Percentiles rank a stretch among this genome's conserved stretches.
Conservation (phyloP, 768 basidiomycete species). For the Trametes villosa region DNA sequence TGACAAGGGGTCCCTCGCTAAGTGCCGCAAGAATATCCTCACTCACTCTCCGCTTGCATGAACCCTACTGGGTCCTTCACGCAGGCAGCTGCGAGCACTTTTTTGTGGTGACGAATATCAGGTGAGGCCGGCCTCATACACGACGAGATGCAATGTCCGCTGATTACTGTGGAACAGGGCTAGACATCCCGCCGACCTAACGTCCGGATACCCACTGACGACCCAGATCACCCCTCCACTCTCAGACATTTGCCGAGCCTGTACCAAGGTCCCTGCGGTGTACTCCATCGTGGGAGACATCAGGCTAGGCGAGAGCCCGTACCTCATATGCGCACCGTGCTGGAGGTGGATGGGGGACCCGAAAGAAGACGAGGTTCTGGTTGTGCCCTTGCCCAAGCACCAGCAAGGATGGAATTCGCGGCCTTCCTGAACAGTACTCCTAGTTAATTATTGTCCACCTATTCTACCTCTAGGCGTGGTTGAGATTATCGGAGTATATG, state of each 20-base stretch:
- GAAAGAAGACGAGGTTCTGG: conserved; percentile 47
- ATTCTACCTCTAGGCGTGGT: not conserved
- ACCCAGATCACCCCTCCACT: conserved; percentile 65
- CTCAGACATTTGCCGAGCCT: conserved; percentile 68
- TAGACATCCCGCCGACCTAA: conserved; percentile 60
- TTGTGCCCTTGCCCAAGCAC: conserved; percentile 56
- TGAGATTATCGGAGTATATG: no score
- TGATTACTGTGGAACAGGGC: conserved; percentile 46
- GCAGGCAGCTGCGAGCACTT: conserved; percentile 85
- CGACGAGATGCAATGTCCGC: not conserved
- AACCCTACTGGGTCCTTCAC: conserved; percentile 85
- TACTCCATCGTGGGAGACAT: conserved; percentile 72
- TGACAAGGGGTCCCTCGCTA: conserved; percentile 48
- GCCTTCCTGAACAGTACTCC: not conserved
- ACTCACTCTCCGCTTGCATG: conserved; percentile 63
- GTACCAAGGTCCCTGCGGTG: conserved; percentile 70
- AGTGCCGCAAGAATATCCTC: conserved; percentile 54
- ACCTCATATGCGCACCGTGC: conserved; percentile 71
- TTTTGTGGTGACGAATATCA: conserved; percentile 71
- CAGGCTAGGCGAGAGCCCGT: conserved; percentile 79
- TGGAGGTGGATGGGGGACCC: conserved; percentile 73
- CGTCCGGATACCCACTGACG: conserved; percentile 66
- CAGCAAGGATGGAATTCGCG: conserved; percentile 39
- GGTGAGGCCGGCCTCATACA: conserved; percentile 44
- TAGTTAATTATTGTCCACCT: no score